Evolutionary conservation across 306 rosid species (phyloP).

Genomic region (Corylus americana): DNA sequence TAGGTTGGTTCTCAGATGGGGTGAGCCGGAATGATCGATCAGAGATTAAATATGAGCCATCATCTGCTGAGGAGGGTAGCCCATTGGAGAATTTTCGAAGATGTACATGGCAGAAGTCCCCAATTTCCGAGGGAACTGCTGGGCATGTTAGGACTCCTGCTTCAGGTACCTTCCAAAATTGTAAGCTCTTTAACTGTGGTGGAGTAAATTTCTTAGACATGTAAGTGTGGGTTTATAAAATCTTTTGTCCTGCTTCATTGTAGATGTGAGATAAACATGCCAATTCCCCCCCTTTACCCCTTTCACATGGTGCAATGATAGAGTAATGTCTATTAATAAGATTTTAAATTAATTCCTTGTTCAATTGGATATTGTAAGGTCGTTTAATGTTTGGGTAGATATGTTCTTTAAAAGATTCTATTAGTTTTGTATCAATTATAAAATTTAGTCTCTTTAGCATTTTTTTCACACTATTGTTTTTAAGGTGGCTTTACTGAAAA

Average conservation of each 20-base stretch:
- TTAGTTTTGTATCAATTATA: not conserved
- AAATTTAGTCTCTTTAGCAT: slow-evolving; percentile 1
- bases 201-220: not conserved
- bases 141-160: slow-evolving; percentile 38
- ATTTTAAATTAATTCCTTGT: not conserved
- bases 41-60: slow-evolving; percentile 47
- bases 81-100: slow-evolving; percentile 39
- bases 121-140: slow-evolving; percentile 37
- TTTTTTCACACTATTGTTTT: not conserved
- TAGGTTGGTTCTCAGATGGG: slow-evolving; percentile 52
- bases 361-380: not conserved
- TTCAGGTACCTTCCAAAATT: slow-evolving; percentile 37
- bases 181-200: too few species aligned
- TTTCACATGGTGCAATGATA: not conserved
- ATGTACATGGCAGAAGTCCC: slow-evolving; percentile 35
- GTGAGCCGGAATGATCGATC: slow-evolving; percentile 46
- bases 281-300: too few species aligned
- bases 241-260: not conserved
- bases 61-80: slow-evolving; percentile 54
- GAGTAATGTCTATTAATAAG: not conserved
- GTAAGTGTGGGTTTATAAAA: not conserved
- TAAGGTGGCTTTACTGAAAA: slow-evolving; percentile 3
- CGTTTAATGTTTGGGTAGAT: not conserved
- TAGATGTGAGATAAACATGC: not conserved
- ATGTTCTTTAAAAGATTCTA: not conserved